phyloP scores from a whole-genome alignment of 2,329 filamentous ascomycete genomes.

The Hypomyces perniciosus region DNA sequence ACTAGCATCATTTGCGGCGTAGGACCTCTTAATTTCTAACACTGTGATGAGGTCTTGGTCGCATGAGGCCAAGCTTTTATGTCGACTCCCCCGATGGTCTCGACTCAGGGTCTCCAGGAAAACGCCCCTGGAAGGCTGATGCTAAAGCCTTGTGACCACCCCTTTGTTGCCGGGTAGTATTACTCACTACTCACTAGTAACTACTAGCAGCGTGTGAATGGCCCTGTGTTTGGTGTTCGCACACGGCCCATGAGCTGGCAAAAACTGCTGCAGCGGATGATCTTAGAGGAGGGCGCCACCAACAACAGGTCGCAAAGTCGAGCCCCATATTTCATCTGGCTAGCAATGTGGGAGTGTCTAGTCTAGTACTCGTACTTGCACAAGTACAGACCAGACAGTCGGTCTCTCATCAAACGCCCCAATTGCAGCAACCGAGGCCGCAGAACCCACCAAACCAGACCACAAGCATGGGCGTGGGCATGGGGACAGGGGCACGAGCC shows the following conservation, averaged over 20 bases:
- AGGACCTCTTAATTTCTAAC: not conserved
- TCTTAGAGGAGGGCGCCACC: not conserved
- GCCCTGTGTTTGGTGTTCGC: no score
- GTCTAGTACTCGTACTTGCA: no score
- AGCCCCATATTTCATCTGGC: conserved; percentile 7
- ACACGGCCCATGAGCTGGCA: no score
- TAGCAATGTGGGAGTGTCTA: not conserved
- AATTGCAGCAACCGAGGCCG: not conserved
- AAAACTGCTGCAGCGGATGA: not conserved
- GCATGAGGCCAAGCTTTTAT: not conserved
- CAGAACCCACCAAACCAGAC: conserved; percentile 7
- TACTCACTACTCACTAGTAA: no score
- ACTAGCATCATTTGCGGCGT: no score
- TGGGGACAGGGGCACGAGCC: conserved; percentile 1
- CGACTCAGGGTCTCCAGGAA: not conserved
- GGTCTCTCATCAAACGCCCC: not conserved
- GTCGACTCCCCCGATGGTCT: not conserved
- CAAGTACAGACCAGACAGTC: not conserved
- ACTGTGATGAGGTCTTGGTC: not conserved
- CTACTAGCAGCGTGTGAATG: no score
- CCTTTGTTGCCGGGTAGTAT: not conserved
- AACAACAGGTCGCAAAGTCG: not conserved
- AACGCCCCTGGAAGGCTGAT: not conserved
- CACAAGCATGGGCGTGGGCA: conserved; percentile 4
- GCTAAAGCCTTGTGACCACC: not conserved